Conservation (phyloP, 176 grass and related monocot genomes). For the Bolboschoenus planiculmis region DNA sequence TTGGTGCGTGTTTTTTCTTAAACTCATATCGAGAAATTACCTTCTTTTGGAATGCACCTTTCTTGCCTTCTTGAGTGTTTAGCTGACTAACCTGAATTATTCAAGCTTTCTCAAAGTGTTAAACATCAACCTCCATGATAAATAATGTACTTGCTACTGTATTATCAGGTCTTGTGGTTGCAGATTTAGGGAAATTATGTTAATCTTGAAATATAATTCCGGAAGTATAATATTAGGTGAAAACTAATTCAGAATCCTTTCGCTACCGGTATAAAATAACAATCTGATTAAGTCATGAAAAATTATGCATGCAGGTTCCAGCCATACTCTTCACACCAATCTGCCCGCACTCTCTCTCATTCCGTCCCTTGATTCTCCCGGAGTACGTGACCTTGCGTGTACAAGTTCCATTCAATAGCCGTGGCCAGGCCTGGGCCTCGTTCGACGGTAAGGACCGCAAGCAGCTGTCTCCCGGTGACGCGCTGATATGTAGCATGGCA, state of each 20-base stretch:
- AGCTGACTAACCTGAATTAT: neutral
- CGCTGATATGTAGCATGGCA: slow-evolving; percentile 90
- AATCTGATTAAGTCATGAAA: neutral
- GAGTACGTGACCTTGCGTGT: slow-evolving; percentile 77
- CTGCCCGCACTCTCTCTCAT: slow-evolving; percentile 89
- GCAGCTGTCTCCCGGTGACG: slow-evolving; percentile 62
- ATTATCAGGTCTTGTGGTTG: neutral
- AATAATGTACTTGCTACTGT: neutral
- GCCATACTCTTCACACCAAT: slow-evolving; percentile 97
- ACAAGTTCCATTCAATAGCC: slow-evolving; percentile 82
- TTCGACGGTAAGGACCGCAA: slow-evolving; percentile 92
- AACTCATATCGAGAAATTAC: neutral
- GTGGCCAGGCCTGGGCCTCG: slow-evolving; percentile 82
- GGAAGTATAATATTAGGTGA: neutral
- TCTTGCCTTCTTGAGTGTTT: neutral
- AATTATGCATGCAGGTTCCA: slow-evolving; percentile 49
- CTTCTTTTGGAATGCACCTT: neutral
- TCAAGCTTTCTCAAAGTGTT: neutral
- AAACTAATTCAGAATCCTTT: neutral
- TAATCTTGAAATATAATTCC: neutral
- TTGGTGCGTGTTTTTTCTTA: neutral
- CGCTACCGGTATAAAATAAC: neutral
- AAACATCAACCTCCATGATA: neutral
- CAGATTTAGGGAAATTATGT: neutral
- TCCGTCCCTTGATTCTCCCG: slow-evolving; percentile 77